Evolutionary conservation across 768 basidiomycete species (phyloP), one percentile per base, ranked within the genome.

Genomic region (Amyloporia xantha): DNA sequence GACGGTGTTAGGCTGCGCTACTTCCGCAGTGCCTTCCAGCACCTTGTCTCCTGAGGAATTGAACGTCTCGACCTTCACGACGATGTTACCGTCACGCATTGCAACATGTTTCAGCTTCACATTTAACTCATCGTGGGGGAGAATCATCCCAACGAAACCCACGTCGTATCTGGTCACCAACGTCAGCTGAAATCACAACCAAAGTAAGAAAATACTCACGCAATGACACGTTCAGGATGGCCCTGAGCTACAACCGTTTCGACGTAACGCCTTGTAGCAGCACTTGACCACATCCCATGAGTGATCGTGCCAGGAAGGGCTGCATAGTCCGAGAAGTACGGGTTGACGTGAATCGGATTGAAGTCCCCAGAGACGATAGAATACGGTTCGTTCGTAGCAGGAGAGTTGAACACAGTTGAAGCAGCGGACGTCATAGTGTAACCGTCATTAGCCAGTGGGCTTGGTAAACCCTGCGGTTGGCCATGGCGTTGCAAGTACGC

Each of bases 341-440:
- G 95, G 68, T 99, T 97, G 66, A 96, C 75, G 65, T 99, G 96
- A 58, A 99, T 99, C 24, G 96, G 96, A 67, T 99, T 98, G 76
- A 91, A 98, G 68, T 99, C 95, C 39, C 95, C 94, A 0, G 96
- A 99, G 41, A 94, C 79, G 66, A 84, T 82, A 3, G 94, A 97
- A 70, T 98, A 99, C 2, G 92, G 87, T 67, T 95, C 90, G 62
- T 99, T 99, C 41, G 90, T 91, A 39, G 88, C 71, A 21, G 95
- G 95, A 3, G 95, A 78, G 40, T 72, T 81, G 74, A 92, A 95
- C 5, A 74, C 66, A 9, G 84, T 82, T 15, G 76, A 71, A 21
- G 75, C 71, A 2, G 77, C 69, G 36, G 69, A 81, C 28, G 84
- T 82, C 62, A 99, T 73, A 0, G 84, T 79, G 66, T 99, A 98